Evolutionary conservation across 352 stramenopile species (phyloP), one percentile per base, ranked within the genome.

Genomic region (Pythium sp.): DNA sequence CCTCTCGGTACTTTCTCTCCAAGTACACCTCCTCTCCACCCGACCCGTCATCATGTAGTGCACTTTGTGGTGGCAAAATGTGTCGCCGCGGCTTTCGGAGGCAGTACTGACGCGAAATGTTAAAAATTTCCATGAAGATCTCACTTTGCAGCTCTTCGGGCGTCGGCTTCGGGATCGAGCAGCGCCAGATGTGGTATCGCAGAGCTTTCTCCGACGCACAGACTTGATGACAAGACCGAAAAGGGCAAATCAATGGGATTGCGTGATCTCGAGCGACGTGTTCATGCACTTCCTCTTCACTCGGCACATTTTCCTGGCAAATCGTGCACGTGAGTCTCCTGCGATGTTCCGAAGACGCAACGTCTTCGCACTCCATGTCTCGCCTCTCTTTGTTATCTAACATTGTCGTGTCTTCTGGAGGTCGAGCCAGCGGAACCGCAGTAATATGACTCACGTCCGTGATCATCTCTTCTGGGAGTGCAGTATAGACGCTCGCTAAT

Each of bases 131-230:
- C 68, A 93, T 86, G 64, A 92, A 93, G 1, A 91, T 68, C 32
- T 76, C 73, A 53, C 80, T 92, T 22, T 77, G 67, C 3, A 75
- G 68, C 66, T 94, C 87, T 38, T 92, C 82, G 0, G 54, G 28
- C 5, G 82, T 90, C 18, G 82, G 76, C 22, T 78, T 82, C 5
- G 79, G 74, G 30, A 91, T 73, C 18, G 85, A 82, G 51, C 77
- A 90, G 32, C 84, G 80, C 80, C 82, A 91, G 7, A 94, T 81
- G 38, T 94, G 87, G 53, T 93, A 94, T 2, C 85, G 83, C 2
- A 94, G 72, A 0, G 84, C 77, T n/a, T 70, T 71, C 28, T 94
- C 83, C 0, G 78, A 91, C 6, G 83, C 84, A 58, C 85, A 93
- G 3, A 91, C 70, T 62, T 94, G 87, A 1, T 72, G 36, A 24